Evolutionary conservation across 1,139 yeast genomes (phyloP).

Genomic region (Scheffersomyces parashehatae): DNA sequence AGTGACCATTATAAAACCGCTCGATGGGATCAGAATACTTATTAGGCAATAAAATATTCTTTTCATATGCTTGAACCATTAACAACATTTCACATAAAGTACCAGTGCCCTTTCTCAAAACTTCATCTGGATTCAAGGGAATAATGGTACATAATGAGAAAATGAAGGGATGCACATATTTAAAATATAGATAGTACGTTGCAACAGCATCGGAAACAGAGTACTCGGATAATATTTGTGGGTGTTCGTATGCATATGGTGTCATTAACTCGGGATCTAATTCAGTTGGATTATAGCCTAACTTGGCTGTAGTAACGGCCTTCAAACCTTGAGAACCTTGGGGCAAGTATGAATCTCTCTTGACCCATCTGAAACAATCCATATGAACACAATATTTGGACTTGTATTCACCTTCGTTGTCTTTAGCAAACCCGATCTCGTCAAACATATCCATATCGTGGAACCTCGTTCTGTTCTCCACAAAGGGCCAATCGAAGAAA

Average conservation of each 20-base stretch:
- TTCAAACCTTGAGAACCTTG: slow-evolving; percentile 98
- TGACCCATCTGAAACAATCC: slow-evolving; percentile 99
- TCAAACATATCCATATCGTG: slow-evolving; percentile 89
- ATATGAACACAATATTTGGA: slow-evolving; percentile 92
- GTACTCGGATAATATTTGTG: slow-evolving; percentile 90
- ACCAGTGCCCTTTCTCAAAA: slow-evolving; percentile 95
- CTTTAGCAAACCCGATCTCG: slow-evolving; percentile 92
- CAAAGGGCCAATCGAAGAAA: slow-evolving; percentile 99
- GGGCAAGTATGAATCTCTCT: slow-evolving; percentile 94
- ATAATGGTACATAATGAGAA: slow-evolving; percentile 93
- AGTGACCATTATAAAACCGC: slow-evolving; percentile 90
- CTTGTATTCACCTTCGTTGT: slow-evolving; percentile 88
- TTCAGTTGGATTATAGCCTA: slow-evolving; percentile 96
- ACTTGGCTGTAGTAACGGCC: slow-evolving; percentile 94
- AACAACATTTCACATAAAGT: slow-evolving; percentile 97
- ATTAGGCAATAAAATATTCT: slow-evolving; percentile 80
- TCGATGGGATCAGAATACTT: slow-evolving; percentile 92
- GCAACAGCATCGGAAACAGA: slow-evolving; percentile 99
- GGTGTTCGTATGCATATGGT: slow-evolving; percentile 92
- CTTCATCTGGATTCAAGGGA: slow-evolving; percentile 97
- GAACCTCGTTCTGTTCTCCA: slow-evolving; percentile 78
- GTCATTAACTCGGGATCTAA: slow-evolving; percentile 98
- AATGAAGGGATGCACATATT: slow-evolving; percentile 96
- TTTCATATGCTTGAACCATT: slow-evolving; percentile 92
- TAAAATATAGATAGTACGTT: slow-evolving; percentile 92